Evolutionary conservation across 2,329 filamentous ascomycete species (phyloP), one percentile per base, ranked within the genome.

Genomic region (Phoma sp.): DNA sequence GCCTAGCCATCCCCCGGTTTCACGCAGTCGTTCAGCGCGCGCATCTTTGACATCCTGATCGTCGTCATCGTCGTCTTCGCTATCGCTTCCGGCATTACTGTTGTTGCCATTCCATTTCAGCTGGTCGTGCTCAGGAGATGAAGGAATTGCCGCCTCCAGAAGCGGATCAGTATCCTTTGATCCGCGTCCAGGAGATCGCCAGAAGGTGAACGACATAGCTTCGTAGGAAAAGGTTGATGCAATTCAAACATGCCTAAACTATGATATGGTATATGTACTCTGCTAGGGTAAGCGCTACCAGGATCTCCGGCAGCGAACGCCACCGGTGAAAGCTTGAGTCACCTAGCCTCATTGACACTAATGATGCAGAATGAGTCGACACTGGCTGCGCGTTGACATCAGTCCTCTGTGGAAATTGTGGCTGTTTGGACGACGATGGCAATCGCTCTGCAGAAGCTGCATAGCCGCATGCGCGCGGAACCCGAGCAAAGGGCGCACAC

Each of bases 1-100:
- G 41, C 84, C 83, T 61, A 90, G 82, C 89, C 89, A 93, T 62
- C 86, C 90, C 1, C 89, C 89, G 51, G 87, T 83, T 58, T 88
- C 83, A 65, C 87, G 80, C 11, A 91, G 78, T 4, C 86, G 83
- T 71, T 90, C 86, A 58, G 77, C 63, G 48, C 75, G 72, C 46
- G 70, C 64, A 51, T 74, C 54, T 18, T 57, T 61, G 2, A 57
- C 11, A 3, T 50, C 48, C 23, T 48, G 14, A 24, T 43, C 86
- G 60, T 87, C 52, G 14, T 59, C 43, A 6, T 51, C 33, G 14
- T 44, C 53, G 10, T 52, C 30, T 6, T 49, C 47, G 39, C 47
- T 47, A 11, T 49, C 44, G 24, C 43, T 39, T 10, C 18, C 27
- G 27, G 27, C 40, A 25, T 25, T 13, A 13, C 35, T 37, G 25